A percentile compares a stretch with the other conserved stretches of the same genome.
Evolutionary conservation across 139 green algal species (phyloP).

Genomic region (Chlorella sp.): DNA sequence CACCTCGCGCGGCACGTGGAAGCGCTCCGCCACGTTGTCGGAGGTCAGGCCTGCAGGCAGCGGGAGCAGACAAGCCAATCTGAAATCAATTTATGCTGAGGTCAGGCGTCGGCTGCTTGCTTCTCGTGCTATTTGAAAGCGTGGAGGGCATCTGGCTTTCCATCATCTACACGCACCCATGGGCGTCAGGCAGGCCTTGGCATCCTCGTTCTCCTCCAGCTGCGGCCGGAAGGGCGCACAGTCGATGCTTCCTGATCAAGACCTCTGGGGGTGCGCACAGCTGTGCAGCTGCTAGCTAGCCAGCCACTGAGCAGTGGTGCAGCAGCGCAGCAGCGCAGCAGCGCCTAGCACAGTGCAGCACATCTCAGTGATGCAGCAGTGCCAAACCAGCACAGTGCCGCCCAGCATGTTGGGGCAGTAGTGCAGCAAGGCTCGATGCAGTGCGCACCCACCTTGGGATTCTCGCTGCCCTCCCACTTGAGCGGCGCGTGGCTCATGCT

Average conservation of each 20-base stretch:
- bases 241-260: no score
- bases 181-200: conserved; percentile 91
- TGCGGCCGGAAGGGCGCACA: background rate
- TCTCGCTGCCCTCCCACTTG: conserved; percentile 94
- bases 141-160: no score
- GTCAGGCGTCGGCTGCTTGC: no score
- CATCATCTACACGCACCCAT: conserved; percentile 76
- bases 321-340: no score
- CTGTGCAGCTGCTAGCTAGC: no score
- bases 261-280: no score
- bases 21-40: conserved; percentile 96
- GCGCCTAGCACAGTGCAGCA: no score
- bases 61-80: no score
- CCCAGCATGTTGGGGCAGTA: background rate
- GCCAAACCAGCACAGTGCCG: background rate
- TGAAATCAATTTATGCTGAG: no score
- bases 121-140: no score
- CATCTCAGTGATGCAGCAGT: no score
- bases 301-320: no score
- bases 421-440: background rate
- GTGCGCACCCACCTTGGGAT: conserved; percentile 70
- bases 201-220: conserved; percentile 46
- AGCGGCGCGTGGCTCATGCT: conserved; percentile 96
- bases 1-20: conserved; percentile 68
- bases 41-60: conserved; percentile 70